A percentile compares a stretch with the other conserved stretches of the same genome.
Conservation (phyloP, 495 filamentous ascomycete genomes). For the Neurospora sp. region DNA sequence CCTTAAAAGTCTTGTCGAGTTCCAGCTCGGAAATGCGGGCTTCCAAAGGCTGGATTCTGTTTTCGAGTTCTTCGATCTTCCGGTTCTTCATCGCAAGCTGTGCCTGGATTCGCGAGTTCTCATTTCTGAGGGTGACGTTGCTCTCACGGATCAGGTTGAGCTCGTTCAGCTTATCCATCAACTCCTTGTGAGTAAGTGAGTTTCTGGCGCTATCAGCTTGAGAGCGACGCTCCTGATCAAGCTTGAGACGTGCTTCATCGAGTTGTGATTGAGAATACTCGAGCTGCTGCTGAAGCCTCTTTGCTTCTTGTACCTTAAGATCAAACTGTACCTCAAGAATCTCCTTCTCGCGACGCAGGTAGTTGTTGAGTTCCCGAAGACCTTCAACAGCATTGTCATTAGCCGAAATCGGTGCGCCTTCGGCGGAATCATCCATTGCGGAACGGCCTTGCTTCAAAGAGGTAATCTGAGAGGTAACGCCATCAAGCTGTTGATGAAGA, state of each 20-base stretch:
- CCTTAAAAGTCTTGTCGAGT: conserved; percentile 63
- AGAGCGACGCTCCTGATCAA: conserved; percentile 77
- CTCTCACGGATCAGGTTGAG: conserved; percentile 92
- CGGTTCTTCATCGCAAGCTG: conserved; percentile 63
- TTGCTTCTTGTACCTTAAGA: conserved; percentile 72
- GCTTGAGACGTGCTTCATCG: conserved; percentile 73
- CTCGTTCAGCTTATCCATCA: conserved; percentile 89
- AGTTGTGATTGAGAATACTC: conserved; percentile 77
- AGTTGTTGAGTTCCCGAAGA: conserved; percentile 79
- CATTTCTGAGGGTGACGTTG: conserved; percentile 74
- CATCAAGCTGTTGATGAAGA: conserved; percentile 80
- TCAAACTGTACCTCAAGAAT: conserved; percentile 94
- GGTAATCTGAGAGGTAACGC: conserved; percentile 65
- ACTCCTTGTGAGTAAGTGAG: conserved; percentile 67
- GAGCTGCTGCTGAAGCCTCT: conserved; percentile 79
- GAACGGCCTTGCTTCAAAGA: conserved; percentile 63
- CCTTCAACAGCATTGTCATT: conserved; percentile 50
- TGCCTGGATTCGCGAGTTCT: conserved; percentile 66
- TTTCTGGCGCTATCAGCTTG: conserved; percentile 60
- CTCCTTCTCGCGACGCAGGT: conserved; percentile 90
- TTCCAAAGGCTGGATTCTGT: conserved; percentile 73
- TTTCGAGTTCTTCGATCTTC: conserved; percentile 62
- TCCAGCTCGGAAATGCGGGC: conserved; percentile 69
- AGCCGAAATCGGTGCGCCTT: conserved; percentile 26
- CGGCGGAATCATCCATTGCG: conserved; percentile 36